A percentile compares a stretch with the other conserved stretches of the same genome.
Evolutionary conservation across 805 yeast species (phyloP).

Genomic region (Starmerella khaoyaiensis): DNA sequence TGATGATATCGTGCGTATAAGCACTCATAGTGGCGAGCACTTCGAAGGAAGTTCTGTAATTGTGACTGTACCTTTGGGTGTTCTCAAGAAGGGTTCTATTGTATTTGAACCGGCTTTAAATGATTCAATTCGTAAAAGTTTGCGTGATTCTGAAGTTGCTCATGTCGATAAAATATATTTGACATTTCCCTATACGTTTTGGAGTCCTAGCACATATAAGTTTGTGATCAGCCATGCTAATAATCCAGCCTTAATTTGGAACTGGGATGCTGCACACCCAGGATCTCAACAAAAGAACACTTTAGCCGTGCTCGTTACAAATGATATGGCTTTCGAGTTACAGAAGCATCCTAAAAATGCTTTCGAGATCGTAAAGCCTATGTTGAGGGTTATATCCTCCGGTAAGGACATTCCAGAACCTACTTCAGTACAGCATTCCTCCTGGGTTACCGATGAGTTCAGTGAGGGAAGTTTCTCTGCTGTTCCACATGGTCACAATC

Average conservation of each 20-base stretch:
- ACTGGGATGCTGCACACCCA: constrained; percentile 38
- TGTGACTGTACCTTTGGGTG: constrained; percentile 21
- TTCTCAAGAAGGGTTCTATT: constrained; percentile 17
- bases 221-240: constrained; percentile 35
- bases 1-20: constrained; percentile 15
- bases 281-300: constrained; percentile 28
- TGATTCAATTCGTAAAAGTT: constrained; percentile 11
- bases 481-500: constrained; percentile 54
- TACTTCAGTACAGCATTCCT: constrained; percentile 33
- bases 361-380: constrained; percentile 20
- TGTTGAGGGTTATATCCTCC: constrained; percentile 17
- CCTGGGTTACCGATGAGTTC: constrained; percentile 60
- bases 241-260: constrained; percentile 46
- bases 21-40: constrained; percentile 14
- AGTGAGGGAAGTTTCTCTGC: constrained; percentile 67
- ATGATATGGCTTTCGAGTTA: constrained; percentile 48
- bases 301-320: constrained; percentile 50
- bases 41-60: constrained; percentile 22
- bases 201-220: constrained; percentile 45
- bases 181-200: constrained; percentile 50
- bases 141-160: constrained; percentile 30
- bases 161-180: constrained; percentile 59
- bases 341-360: constrained; percentile 33
- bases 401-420: constrained; percentile 27
- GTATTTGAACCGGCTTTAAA: constrained; percentile 20